phyloP scores from a whole-genome alignment of 139 green algal genomes.

The Desmodesmus armatus region DNA sequence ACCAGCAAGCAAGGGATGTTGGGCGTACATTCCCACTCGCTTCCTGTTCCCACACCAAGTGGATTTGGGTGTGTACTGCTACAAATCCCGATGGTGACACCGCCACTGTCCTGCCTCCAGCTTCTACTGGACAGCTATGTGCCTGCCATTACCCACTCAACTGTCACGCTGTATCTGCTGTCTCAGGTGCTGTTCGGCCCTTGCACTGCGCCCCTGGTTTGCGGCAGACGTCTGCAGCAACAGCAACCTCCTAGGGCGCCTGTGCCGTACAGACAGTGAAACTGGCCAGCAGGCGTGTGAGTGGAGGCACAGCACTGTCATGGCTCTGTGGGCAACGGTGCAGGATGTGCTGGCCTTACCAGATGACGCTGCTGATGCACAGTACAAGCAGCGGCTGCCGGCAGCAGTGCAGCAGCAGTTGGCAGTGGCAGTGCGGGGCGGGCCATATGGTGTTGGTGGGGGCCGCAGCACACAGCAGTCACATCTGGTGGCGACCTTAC shows the following conservation, averaged over 20 bases:
- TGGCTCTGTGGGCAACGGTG: slow-evolving; percentile 45
- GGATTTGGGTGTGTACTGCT: no score
- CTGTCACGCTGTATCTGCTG: background rate
- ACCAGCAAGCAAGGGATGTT: no score
- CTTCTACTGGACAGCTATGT: no score
- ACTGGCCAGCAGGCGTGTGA: slow-evolving; percentile 25
- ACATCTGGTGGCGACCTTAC: slow-evolving; percentile 44
- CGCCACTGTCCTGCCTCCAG: no score
- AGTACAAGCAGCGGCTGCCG: slow-evolving; percentile 5
- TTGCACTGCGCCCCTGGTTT: slow-evolving; percentile 52
- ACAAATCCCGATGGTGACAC: no score
- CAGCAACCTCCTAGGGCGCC: slow-evolving; percentile 20
- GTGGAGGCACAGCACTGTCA: slow-evolving; percentile 45
- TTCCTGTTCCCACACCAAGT: no score
- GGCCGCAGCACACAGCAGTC: slow-evolving; percentile 30
- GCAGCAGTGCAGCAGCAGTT: slow-evolving; percentile 40
- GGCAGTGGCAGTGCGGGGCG: slow-evolving; percentile 26
- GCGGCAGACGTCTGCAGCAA: slow-evolving; percentile 35
- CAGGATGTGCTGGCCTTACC: slow-evolving; percentile 1
- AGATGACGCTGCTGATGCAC: slow-evolving; percentile 2
- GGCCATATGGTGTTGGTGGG: slow-evolving; percentile 47
- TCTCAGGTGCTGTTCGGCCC: slow-evolving; percentile 47
- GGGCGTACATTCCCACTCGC: no score
- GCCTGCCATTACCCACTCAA: background rate
- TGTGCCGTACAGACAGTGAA: slow-evolving; percentile 35